Evolutionary conservation across 164 flowering plant genomes (phyloP).

Genomic region (Malania oleifera): DNA sequence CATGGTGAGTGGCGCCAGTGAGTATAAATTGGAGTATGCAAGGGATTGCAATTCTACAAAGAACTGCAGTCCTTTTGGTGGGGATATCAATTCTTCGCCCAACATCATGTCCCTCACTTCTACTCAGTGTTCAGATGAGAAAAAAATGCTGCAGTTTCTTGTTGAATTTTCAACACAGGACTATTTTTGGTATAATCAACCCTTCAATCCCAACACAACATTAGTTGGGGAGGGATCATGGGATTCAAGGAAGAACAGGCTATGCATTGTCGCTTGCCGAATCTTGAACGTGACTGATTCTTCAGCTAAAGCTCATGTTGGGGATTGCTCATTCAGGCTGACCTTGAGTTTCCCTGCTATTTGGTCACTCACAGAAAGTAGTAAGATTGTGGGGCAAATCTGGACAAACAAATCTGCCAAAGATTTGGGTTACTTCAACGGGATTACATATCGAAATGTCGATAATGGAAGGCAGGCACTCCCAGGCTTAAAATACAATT

Average conservation of each 20-base stretch:
- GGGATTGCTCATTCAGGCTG: constrained; percentile 54
- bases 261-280: constrained; percentile 41
- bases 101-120: constrained; percentile 23
- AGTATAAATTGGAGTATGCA: constrained; percentile 31
- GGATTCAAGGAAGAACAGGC: constrained; percentile 35
- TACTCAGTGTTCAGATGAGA: constrained; percentile 26
- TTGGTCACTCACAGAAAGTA: constrained; percentile 35
- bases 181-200: constrained; percentile 5
- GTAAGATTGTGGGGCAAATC: constrained; percentile 35
- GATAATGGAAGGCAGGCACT: not conserved
- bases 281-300: constrained; percentile 24
- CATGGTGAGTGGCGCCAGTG: not conserved
- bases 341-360: constrained; percentile 34
- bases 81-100: constrained; percentile 27
- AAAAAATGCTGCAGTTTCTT: constrained; percentile 19
- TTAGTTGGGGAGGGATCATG: constrained; percentile 59
- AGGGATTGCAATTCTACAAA: constrained; percentile 21
- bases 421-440: constrained; percentile 42
- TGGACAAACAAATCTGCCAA: constrained; percentile 41
- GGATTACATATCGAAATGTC: constrained; percentile 21
- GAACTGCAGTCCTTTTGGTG: constrained; percentile 35
- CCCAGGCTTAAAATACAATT: constrained; percentile 42
- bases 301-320: constrained; percentile 30
- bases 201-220: constrained; percentile 30
- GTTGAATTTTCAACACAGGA: constrained; percentile 24